Evolutionary conservation across 1,284 basidiomycete genomes (phyloP).

Genomic region (Ustilago loliicola): DNA sequence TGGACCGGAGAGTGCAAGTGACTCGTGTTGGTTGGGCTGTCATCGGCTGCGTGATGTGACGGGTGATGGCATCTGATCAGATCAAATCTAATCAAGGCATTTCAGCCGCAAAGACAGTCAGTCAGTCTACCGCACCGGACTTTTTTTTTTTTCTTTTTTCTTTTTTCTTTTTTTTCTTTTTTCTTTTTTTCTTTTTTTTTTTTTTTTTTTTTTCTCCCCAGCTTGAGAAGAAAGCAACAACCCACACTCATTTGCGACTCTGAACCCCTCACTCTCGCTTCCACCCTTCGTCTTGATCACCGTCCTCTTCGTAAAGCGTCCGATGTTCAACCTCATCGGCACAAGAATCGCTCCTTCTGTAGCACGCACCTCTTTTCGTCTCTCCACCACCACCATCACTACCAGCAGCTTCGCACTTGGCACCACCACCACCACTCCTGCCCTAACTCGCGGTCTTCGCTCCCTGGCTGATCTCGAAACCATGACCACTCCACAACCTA

Average conservation of each 20-base stretch:
- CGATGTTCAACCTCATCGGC: slow-evolving; percentile 50
- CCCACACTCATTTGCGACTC: too few species aligned
- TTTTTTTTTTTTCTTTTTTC: not conserved
- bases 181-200: slow-evolving; percentile 4
- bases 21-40: too few species aligned
- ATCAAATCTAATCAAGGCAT: slow-evolving; percentile 15
- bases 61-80: slow-evolving; percentile 5
- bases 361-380: slow-evolving; percentile 1
- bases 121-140: not conserved
- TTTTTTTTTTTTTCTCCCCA: too few species aligned
- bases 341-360: slow-evolving; percentile 25
- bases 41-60: too few species aligned
- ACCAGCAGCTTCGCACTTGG: not conserved
- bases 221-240: too few species aligned
- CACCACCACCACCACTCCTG: not conserved
- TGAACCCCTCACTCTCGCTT: too few species aligned
- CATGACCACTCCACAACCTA: slow-evolving; percentile 32
- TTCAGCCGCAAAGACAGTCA: not conserved
- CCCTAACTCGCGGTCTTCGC: slow-evolving; percentile 42
- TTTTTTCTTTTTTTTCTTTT: not conserved
- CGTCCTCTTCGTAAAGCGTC: not conserved
- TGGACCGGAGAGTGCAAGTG: too few species aligned
- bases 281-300: slow-evolving; percentile 1
- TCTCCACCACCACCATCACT: not conserved
- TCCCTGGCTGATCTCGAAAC: slow-evolving; percentile 57